phyloP scores from a whole-genome alignment of 768 basidiomycete genomes.

The Mycena vulgaris region DNA sequence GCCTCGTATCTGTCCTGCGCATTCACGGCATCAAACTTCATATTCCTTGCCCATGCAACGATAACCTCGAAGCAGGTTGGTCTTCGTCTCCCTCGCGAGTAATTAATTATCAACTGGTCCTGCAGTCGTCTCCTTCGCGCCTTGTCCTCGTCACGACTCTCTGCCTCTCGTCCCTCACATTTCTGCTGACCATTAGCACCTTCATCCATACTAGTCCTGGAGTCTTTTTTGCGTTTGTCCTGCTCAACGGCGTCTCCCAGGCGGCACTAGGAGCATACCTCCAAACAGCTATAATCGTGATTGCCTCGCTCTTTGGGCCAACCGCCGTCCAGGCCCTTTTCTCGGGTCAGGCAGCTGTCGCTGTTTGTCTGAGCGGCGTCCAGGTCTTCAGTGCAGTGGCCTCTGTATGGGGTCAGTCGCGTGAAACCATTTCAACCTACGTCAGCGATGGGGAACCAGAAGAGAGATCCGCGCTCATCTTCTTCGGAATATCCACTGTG shows the following conservation, averaged over 20 bases:
- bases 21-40: constrained; percentile 76
- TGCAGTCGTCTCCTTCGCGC: constrained; percentile 72
- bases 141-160: constrained; percentile 69
- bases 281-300: constrained; percentile 82
- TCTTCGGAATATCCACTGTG: constrained; percentile 83
- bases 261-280: constrained; percentile 80
- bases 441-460: constrained; percentile 66
- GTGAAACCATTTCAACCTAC: constrained; percentile 43
- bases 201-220: constrained; percentile 68
- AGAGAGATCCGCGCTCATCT: constrained; percentile 78
- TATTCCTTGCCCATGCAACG: constrained; percentile 83
- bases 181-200: constrained; percentile 77
- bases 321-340: constrained; percentile 81
- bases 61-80: constrained; percentile 76
- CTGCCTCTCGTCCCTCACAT: constrained; percentile 66
- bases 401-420: constrained; percentile 66
- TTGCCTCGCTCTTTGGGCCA: constrained; percentile 87
- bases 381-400: constrained; percentile 78
- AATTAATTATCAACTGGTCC: background rate
- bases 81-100: constrained; percentile 17
- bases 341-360: constrained; percentile 90
- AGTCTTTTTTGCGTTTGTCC: constrained; percentile 75
- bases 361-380: constrained; percentile 83
- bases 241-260: constrained; percentile 72
- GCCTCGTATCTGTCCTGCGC: constrained; percentile 76